Base-by-base conservation (phyloP, 768 basidiomycete species). In the Auriculariales sp. region DNA sequence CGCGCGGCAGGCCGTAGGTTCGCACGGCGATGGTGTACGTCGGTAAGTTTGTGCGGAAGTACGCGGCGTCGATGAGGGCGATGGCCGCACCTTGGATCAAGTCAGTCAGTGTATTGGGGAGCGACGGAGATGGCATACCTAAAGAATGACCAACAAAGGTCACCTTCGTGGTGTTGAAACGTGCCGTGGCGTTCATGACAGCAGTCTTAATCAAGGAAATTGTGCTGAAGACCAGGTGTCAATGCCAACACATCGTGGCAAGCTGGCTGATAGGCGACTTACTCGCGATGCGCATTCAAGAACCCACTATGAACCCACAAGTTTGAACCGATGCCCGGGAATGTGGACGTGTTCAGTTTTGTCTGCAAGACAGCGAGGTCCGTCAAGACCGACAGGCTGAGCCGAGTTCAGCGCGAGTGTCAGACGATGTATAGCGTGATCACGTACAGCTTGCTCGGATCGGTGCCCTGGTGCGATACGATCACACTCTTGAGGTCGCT, bases 241-340 rank as follows among this genome's bases (percentile, higher is more conserved):
- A n/a, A n/a, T n/a, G n/a, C n/a, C n/a, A n/a, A n/a, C n/a, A n/a
- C n/a, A n/a, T n/a, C n/a, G n/a, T n/a, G n/a, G n/a, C n/a, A n/a
- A n/a, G n/a, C n/a, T n/a, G n/a, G n/a, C n/a, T 36, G 17, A 28
- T 10, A 17, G 48, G 17, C 19, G 50, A 67, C 39, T 28, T 56
- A 77, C 77, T 46, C 53, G 3, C 70, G 64, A 3, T 79, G 77
- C 4, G 63, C 67, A 1, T 56, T 55, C 11, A 50, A 57, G 53
- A 79, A 79, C 1, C 78, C 78, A 27, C 50, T 52, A 52, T 79
- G 78, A 3, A 65, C 68, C 53, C 66, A 11, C 2, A 79, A 61
- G 12, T 55, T 48, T 4, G 68, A 66, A 35, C 58, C 57, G 4
- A 79, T 47, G 2, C 74, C 74, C 0, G 75, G 75, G 63, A 79